These are phyloP conservation scores for Clitopilus passeckerianus DNA, from an alignment of 768 basidiomycete genomes.

Conservation along the genomic window DNA sequence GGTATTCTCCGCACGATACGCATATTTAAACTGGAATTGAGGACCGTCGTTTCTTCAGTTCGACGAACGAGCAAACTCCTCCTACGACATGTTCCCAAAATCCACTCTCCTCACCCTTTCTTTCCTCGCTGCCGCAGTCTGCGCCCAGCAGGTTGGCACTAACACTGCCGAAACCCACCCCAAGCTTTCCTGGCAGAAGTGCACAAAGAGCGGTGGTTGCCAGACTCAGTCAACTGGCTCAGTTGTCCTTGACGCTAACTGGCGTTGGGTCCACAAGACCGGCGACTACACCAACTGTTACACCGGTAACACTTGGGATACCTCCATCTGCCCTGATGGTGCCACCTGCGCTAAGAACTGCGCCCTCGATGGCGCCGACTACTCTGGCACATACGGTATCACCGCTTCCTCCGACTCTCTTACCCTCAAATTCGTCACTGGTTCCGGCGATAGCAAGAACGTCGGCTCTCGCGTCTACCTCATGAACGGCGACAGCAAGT, in stretches of 20 bases:
- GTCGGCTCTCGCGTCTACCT: slow-evolving; percentile 46
- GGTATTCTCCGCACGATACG: too few relatives aligned
- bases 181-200: slow-evolving; percentile 37
- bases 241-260: slow-evolving; percentile 52
- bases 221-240: slow-evolving; percentile 24
- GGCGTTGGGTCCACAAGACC: slow-evolving; percentile 47
- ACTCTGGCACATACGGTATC: slow-evolving; percentile 47
- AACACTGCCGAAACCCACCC: slow-evolving; percentile 46
- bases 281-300: slow-evolving; percentile 39
- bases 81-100: neutral
- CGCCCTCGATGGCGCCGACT: slow-evolving; percentile 42
- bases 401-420: slow-evolving; percentile 39
- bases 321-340: slow-evolving; percentile 43
- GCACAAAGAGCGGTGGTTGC: slow-evolving; percentile 38
- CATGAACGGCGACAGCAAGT: slow-evolving; percentile 37
- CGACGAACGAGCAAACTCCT: neutral
- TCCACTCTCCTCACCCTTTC: slow-evolving; percentile 18
- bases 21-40: neutral
- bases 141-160: slow-evolving; percentile 52
- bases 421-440: slow-evolving; percentile 45
- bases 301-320: slow-evolving; percentile 53
- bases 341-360: slow-evolving; percentile 40
- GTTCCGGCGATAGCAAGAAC: slow-evolving; percentile 27
- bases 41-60: neutral
- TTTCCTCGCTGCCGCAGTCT: slow-evolving; percentile 32